A percentile compares a stretch with the other conserved stretches of the same genome.
Conservation (phyloP, 306 rosid species). For the Vigna angularis region DNA sequence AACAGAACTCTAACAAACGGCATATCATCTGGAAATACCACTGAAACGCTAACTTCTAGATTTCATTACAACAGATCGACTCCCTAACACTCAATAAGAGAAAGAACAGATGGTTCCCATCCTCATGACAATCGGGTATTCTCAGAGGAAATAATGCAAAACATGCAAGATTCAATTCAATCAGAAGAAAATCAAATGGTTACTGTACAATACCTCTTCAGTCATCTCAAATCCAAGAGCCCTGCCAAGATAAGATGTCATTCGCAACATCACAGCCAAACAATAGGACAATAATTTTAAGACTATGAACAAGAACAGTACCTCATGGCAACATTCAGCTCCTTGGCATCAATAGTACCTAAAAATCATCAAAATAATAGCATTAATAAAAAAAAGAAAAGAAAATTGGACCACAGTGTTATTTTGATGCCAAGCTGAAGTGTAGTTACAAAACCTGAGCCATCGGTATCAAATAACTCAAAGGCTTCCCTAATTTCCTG, state of each 20-base stretch:
- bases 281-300: slow-evolving; percentile 21
- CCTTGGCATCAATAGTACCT: slow-evolving; percentile 96
- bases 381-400: not conserved
- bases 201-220: slow-evolving; percentile 72
- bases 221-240: slow-evolving; percentile 99
- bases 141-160: not conserved
- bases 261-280: slow-evolving; percentile 24
- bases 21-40: slow-evolving; percentile 35
- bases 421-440: slow-evolving; percentile 4
- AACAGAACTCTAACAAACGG: slow-evolving; percentile 27
- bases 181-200: slow-evolving; percentile 9
- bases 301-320: slow-evolving; percentile 42
- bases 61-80: slow-evolving; percentile 9
- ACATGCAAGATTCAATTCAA: slow-evolving; percentile 16
- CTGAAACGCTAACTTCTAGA: slow-evolving; percentile 15
- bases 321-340: slow-evolving; percentile 99
- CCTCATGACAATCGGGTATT: not conserved
- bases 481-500: slow-evolving; percentile 95
- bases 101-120: not conserved
- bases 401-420: not conserved
- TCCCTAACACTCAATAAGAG: slow-evolving; percentile 14
- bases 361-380: slow-evolving; percentile 41
- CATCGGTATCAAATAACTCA: slow-evolving; percentile 92
- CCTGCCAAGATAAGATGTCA: slow-evolving; percentile 61
- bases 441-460: slow-evolving; percentile 69